Conservation (phyloP, 148 eudicot genomes). For the Beta vulgaris region DNA sequence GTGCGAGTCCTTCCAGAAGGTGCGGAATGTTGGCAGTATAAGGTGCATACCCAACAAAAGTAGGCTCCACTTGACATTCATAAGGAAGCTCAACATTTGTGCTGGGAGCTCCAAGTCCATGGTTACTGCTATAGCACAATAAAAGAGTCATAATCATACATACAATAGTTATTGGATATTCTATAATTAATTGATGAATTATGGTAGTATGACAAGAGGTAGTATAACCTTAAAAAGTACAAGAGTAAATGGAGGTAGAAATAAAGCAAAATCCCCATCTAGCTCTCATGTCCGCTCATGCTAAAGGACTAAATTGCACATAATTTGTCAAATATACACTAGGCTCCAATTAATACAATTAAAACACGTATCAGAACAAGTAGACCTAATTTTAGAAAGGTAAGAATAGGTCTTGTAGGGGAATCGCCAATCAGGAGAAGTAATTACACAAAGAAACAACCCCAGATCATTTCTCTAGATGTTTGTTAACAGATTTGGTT, state of each 20-base stretch:
- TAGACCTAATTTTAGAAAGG: too few relatives aligned
- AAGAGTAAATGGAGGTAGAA: not conserved
- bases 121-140: constrained; percentile 23
- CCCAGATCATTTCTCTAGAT: not conserved
- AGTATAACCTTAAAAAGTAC: not conserved
- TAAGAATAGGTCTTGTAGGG: not conserved
- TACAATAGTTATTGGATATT: constrained; percentile 4
- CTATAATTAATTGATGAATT: not conserved
- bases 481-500: too few relatives aligned
- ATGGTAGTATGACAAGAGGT: not conserved
- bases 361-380: not conserved
- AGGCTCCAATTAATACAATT: not conserved
- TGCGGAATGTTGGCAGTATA: not conserved
- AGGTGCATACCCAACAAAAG: constrained; percentile 59
- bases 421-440: not conserved
- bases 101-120: constrained; percentile 36
- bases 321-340: not conserved
- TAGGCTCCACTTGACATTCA: constrained; percentile 71
- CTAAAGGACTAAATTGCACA: not conserved
- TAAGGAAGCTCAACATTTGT: constrained; percentile 39
- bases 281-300: not conserved
- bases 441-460: not conserved
- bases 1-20: not conserved
- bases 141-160: not conserved
- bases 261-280: not conserved